A percentile compares a stretch with the other conserved stretches of the same genome.
These are phyloP conservation scores for Sicyos edulis DNA, from an alignment of 306 rosid genomes.

Conservation along the genomic window DNA sequence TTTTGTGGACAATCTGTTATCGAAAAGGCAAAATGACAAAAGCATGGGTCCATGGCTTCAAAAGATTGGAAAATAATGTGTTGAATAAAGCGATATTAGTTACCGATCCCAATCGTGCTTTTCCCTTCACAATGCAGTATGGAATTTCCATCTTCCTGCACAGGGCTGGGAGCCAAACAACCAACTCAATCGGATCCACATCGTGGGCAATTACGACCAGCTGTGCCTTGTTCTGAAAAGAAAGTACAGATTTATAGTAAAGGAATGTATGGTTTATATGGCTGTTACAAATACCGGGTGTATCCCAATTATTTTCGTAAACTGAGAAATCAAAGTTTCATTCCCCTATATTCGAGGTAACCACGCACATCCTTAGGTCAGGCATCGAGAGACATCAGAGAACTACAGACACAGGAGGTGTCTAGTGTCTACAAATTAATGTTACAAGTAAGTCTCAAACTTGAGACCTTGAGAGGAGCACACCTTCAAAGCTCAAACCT, in stretches of 20 bases:
- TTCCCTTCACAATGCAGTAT: constrained; percentile 76
- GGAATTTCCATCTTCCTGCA: constrained; percentile 88
- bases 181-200: constrained; percentile 73
- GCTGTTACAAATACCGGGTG: not conserved
- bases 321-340: too few species aligned
- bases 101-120: constrained; percentile 69
- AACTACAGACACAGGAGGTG: too few species aligned
- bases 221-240: constrained; percentile 58
- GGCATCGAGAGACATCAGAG: too few species aligned
- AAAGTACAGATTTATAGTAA: too few species aligned
- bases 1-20: constrained; percentile 60
- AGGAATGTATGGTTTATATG: not conserved
- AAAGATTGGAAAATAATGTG: not conserved
- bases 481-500: too few species aligned
- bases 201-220: constrained; percentile 78
- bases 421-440: too few species aligned
- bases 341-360: too few species aligned
- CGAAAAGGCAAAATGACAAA: not conserved
- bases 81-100: not conserved
- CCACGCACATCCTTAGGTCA: too few species aligned
- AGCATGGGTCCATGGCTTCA: not conserved
- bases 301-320: too few species aligned
- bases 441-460: too few species aligned
- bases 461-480: too few species aligned
- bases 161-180: constrained; percentile 72